These are phyloP conservation scores for Medicago ruthenica DNA, from an alignment of 306 rosid species.

Conservation along the genomic window DNA sequence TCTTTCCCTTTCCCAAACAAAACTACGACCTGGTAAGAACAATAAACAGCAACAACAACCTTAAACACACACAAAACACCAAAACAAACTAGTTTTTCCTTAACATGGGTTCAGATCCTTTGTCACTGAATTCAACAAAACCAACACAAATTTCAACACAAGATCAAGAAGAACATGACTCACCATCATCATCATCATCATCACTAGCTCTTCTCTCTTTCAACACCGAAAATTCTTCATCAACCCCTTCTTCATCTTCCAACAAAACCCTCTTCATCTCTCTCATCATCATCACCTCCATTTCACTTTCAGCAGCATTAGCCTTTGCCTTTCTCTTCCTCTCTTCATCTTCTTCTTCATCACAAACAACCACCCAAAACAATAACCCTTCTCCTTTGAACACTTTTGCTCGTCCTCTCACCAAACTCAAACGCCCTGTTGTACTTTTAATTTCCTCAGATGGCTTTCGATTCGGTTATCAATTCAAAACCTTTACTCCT, in stretches of 20 bases:
- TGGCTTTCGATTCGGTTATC: constrained; percentile 97
- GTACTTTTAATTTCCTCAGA: constrained; percentile 85
- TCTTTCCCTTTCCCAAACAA: constrained; percentile 9
- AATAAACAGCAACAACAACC: constrained; percentile 2
- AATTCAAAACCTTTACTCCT: constrained; percentile 81
- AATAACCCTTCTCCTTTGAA: neutral
- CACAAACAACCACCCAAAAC: neutral
- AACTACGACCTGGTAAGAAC: constrained; percentile 16
- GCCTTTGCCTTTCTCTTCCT: constrained; percentile 80
- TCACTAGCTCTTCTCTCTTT: constrained; percentile 73
- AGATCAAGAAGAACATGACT: constrained; percentile 70
- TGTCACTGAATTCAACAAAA: constrained; percentile 48
- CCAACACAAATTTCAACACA: constrained; percentile 52
- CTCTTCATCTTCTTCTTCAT: constrained; percentile 34
- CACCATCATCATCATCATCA: constrained; percentile 44
- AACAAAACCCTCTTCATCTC: constrained; percentile 66
- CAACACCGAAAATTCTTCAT: constrained; percentile 56
- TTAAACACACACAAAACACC: neutral
- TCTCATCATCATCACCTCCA: constrained; percentile 60
- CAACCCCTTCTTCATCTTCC: constrained; percentile 40
- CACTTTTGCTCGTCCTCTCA: constrained; percentile 61
- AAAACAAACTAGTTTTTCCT: neutral
- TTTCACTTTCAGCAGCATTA: constrained; percentile 68
- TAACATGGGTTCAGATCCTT: constrained; percentile 68
- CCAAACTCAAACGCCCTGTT: constrained; percentile 65